Conservation (phyloP, 495 filamentous ascomycete species). For the Thermochaetoides thermophila region DNA sequence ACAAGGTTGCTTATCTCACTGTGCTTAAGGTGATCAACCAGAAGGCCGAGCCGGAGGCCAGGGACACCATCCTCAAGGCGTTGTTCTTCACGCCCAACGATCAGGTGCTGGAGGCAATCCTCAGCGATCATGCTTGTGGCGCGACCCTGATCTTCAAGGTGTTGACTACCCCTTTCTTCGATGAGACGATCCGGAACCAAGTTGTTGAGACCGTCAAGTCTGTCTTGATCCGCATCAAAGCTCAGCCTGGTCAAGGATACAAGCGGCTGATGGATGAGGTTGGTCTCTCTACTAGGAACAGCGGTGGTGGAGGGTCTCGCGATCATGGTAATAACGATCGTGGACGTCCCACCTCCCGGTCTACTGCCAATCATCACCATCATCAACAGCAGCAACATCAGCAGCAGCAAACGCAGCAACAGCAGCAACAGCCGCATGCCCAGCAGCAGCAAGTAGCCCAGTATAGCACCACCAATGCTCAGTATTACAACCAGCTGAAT, state of each 20-base stretch:
- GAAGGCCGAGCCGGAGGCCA: slow-evolving; percentile 80
- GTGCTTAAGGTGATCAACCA: slow-evolving; percentile 98
- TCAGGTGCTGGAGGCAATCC: slow-evolving; percentile 74
- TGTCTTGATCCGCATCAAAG: slow-evolving; percentile 80
- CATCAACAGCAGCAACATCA: slow-evolving; percentile 13
- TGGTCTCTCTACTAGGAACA: slow-evolving; percentile 51
- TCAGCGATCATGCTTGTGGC: slow-evolving; percentile 81
- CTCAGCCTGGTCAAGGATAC: slow-evolving; percentile 86
- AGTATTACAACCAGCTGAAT: slow-evolving; percentile 31
- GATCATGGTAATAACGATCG: slow-evolving; percentile 36
- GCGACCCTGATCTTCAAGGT: slow-evolving; percentile 97
- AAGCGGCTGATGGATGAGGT: slow-evolving; percentile 98
- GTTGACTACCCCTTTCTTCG: slow-evolving; percentile 92
- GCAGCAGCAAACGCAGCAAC: slow-evolving; percentile 10
- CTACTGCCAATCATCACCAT: slow-evolving; percentile 24
- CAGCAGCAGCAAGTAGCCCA: slow-evolving; percentile 20
- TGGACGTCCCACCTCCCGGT: slow-evolving; percentile 40
- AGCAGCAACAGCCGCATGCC: slow-evolving; percentile 10
- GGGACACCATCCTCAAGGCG: slow-evolving; percentile 82
- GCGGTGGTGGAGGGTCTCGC: slow-evolving; percentile 21
- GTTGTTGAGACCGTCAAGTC: slow-evolving; percentile 83
- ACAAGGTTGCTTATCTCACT: slow-evolving; percentile 96
- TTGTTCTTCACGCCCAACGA: slow-evolving; percentile 90
- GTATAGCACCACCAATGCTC: slow-evolving; percentile 14
- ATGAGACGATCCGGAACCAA: slow-evolving; percentile 74